Percentiles rank a stretch among this genome's conserved stretches.
These are phyloP conservation scores for Penicillium malachiteum DNA, from an alignment of 495 filamentous ascomycete genomes.

Conservation along the genomic window DNA sequence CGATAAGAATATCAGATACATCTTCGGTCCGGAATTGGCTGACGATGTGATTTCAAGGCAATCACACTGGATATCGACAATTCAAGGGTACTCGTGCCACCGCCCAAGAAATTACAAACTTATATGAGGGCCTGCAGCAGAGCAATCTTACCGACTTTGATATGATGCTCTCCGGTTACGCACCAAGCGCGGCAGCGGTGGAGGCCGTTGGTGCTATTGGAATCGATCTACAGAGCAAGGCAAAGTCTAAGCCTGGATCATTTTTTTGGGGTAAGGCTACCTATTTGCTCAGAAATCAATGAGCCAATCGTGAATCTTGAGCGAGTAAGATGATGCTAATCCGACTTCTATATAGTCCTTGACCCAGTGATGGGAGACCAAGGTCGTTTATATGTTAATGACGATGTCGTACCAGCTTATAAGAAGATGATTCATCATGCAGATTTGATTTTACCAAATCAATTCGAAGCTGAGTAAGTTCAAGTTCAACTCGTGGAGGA, in stretches of 20 bases:
- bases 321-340: not conserved
- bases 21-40: not conserved
- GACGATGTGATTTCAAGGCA: constrained; percentile 55
- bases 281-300: no score
- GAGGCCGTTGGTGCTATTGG: constrained; percentile 82
- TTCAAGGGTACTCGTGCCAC: constrained; percentile 78
- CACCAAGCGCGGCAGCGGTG: constrained; percentile 79
- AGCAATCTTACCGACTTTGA: constrained; percentile 82
- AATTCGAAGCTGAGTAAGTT: constrained; percentile 90
- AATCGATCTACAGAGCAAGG: constrained; percentile 69
- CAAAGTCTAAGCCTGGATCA: constrained; percentile 61
- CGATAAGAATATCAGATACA: not conserved
- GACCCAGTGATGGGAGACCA: constrained; percentile 99
- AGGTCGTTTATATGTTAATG: constrained; percentile 82
- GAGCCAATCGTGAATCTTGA: no score
- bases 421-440: constrained; percentile 73
- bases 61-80: constrained; percentile 88
- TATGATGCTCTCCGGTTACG: constrained; percentile 90
- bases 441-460: constrained; percentile 92
- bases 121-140: constrained; percentile 81
- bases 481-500: no score
- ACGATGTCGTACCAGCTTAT: constrained; percentile 90
- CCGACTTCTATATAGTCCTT: constrained; percentile 54
- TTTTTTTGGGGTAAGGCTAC: constrained; percentile 79
- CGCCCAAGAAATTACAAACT: constrained; percentile 76